Evolutionary conservation across 345 rosid species (phyloP).

Genomic region (Brassica napus): DNA sequence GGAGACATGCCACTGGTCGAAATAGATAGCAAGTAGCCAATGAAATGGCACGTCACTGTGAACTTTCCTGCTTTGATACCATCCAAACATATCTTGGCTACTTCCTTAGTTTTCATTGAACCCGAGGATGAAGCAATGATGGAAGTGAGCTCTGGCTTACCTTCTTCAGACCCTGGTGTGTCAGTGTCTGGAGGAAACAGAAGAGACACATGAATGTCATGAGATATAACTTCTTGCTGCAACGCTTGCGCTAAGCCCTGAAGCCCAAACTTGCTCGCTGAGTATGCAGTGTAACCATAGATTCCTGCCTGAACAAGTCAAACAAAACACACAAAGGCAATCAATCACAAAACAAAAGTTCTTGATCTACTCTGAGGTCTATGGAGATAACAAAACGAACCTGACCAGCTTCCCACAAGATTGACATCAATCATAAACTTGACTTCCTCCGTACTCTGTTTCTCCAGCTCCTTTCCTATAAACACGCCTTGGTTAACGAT

Average conservation of each 20-base stretch:
- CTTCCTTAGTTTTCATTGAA: conserved; percentile 68
- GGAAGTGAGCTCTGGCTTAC: conserved; percentile 66
- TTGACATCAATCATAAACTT: conserved; percentile 73
- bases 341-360: background rate
- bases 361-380: background rate
- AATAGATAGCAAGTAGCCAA: conserved; percentile 54
- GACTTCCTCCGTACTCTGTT: conserved; percentile 56
- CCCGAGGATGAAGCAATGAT: conserved; percentile 57
- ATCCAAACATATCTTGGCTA: conserved; percentile 54
- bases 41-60: conserved; percentile 63
- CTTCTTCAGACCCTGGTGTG: conserved; percentile 67
- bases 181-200: conserved; percentile 81
- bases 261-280: conserved; percentile 77
- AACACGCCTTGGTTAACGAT: too few relatives aligned
- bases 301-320: conserved; percentile 57
- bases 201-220: conserved; percentile 65
- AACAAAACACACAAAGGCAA: background rate
- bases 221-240: conserved; percentile 77
- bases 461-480: conserved; percentile 56
- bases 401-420: conserved; percentile 76
- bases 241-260: conserved; percentile 84
- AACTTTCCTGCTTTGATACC: conserved; percentile 69
- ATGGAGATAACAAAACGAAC: conserved; percentile 25
- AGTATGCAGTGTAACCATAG: conserved; percentile 76
- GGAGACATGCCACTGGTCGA: conserved; percentile 68